These are phyloP conservation scores for Pichia sp. DNA, from an alignment of 1,139 yeast species.

Conservation along the genomic window DNA sequence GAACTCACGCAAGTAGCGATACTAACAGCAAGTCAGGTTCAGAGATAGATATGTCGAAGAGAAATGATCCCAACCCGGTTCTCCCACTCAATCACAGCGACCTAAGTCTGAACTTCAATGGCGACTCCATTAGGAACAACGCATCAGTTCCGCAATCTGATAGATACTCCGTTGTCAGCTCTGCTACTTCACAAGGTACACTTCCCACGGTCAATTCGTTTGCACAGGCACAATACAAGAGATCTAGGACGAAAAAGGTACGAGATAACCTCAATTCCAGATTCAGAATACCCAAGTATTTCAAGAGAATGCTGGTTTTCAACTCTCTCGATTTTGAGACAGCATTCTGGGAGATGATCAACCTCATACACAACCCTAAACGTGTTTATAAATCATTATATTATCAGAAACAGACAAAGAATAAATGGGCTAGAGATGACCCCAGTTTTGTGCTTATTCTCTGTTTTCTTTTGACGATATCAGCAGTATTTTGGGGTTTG, in stretches of 20 bases:
- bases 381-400: constrained; percentile 78
- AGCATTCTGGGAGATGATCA: constrained; percentile 84
- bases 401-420: constrained; percentile 66
- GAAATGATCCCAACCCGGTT: neutral
- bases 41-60: constrained; percentile 11
- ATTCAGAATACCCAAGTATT: constrained; percentile 33
- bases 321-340: constrained; percentile 86
- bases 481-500: constrained; percentile 88
- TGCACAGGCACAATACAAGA: constrained; percentile 22
- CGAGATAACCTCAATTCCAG: constrained; percentile 19
- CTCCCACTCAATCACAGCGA: neutral
- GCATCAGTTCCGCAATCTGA: constrained; percentile 7
- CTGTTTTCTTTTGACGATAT: constrained; percentile 53
- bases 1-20: too few relatives aligned
- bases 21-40: too few relatives aligned
- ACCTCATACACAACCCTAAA: constrained; percentile 66
- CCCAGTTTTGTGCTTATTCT: constrained; percentile 78
- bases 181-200: constrained; percentile 23
- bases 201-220: constrained; percentile 23
- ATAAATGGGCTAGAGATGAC: constrained; percentile 81
- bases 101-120: constrained; percentile 13
- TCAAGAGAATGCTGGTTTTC: constrained; percentile 56
- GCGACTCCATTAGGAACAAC: constrained; percentile 16
- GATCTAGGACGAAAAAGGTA: constrained; percentile 17
- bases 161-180: constrained; percentile 19